Base-by-base conservation (phyloP, 306 rosid species). In the Castanea sativa region DNA sequence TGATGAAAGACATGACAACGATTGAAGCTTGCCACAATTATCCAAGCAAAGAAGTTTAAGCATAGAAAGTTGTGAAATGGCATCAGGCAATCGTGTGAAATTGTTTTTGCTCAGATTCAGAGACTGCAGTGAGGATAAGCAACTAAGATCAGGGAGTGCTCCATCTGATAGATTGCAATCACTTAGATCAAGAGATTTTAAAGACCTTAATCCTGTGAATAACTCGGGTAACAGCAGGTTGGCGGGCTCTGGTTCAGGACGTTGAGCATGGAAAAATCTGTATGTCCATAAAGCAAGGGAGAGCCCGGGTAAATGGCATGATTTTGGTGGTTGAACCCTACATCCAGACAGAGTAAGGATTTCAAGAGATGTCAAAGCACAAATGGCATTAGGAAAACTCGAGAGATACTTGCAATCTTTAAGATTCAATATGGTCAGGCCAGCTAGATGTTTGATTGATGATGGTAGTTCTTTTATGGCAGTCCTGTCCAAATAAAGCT, bases 81-180 rank as follows among this genome's bases (percentile, higher is more conserved):
- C 21, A 49, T 55, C 6, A 16, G 78, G 78, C 12, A 21, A 51
- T 0, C 27, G 33, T 38, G 77, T 59, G 5, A 12, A 13, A 23
- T 56, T 38, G 29, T 76, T 82, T 51, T 81, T 81, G 55, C 81
- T 76, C 41, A 82, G 63, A 14, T 60, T 60, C 21, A 81, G 35
- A 6, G 14, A 70, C 60, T 71, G 74, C 59, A 82, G 43, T 1
- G 71, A 82, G 3, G 74, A 53, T 82, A 82, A 61, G 38, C 29
- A 1, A 14, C n/a, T 10, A 1, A 82, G 63, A 71, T 72, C 74
- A 1, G 81, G 78, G 61, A 82, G 41, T 25, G 64, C 63, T 61
- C 38, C 55, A 25, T 61, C 56, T 60, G 21, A 19, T 58, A 82
- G 77, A 61, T 63, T 38, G 69, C 81, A 82, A 71, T 76, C 8